phyloP scores from a whole-genome alignment of 2,329 filamentous ascomycete genomes.

The Claviceps africana region DNA sequence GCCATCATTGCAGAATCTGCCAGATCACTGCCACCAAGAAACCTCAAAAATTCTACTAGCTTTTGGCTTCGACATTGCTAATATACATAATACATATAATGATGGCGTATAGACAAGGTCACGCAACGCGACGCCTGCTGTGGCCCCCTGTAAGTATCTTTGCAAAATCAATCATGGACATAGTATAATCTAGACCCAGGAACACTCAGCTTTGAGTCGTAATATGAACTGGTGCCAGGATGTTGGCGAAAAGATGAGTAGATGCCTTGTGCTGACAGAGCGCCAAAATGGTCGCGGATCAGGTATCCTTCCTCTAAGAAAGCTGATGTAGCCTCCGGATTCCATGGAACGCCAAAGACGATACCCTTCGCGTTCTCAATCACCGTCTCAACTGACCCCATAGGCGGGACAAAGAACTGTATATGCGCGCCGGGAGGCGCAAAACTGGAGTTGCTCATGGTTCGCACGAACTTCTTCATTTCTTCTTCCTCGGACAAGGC shows the following conservation, averaged over 20 bases:
- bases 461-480: constrained; percentile 38
- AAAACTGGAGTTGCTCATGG: constrained; percentile 34
- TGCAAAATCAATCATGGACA: too few relatives aligned
- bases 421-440: constrained; percentile 50
- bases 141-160: too few relatives aligned
- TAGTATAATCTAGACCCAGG: constrained; percentile 18
- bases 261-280: constrained; percentile 45
- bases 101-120: too few relatives aligned
- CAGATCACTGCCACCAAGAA: constrained; percentile 3
- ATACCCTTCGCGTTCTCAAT: constrained; percentile 9
- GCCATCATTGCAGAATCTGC: constrained; percentile 7
- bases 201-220: constrained; percentile 20
- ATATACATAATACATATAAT: constrained; percentile 3
- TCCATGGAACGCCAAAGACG: constrained; percentile 21
- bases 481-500: constrained; percentile 32
- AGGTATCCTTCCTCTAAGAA: neutral
- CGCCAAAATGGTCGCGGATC: constrained; percentile 40
- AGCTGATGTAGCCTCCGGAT: constrained; percentile 5
- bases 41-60: neutral
- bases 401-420: constrained; percentile 45
- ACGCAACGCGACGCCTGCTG: too few relatives aligned
- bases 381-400: constrained; percentile 13
- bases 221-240: constrained; percentile 2
- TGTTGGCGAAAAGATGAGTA: constrained; percentile 27
- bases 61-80: neutral